A percentile compares a stretch with the other conserved stretches of the same genome.
These are phyloP conservation scores for Arabidopsis hybrid DNA, from an alignment of 441 rosid genomes.

Conservation along the genomic window DNA sequence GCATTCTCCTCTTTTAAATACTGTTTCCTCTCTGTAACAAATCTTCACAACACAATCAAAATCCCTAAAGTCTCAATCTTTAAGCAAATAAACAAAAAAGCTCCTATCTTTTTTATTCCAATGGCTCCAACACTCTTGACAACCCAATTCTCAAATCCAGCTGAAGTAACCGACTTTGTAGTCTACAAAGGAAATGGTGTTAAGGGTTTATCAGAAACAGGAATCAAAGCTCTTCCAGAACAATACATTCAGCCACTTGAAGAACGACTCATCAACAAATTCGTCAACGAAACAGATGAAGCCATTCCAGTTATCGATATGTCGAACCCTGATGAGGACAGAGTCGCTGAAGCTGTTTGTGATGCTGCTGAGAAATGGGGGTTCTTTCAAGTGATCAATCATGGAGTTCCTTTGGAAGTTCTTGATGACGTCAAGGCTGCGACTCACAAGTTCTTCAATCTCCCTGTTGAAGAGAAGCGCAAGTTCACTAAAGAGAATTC, in stretches of 20 bases:
- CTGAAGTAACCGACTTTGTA: conserved; percentile 45
- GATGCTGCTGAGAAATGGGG: conserved; percentile 66
- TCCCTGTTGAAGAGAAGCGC: conserved; percentile 52
- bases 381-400: conserved; percentile 51
- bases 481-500: conserved; percentile 47
- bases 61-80: not conserved
- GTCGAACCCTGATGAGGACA: conserved; percentile 40
- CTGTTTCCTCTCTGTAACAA: conserved; percentile 34
- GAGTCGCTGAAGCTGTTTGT: conserved; percentile 50
- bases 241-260: conserved; percentile 47
- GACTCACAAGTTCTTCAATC: conserved; percentile 51
- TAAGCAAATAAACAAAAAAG: conserved; percentile 6
- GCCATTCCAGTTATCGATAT: conserved; percentile 46
- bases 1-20: conserved; percentile 34
- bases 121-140: conserved; percentile 48
- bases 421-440: conserved; percentile 46
- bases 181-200: conserved; percentile 47
- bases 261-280: conserved; percentile 46
- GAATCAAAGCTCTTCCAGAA: conserved; percentile 46
- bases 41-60: conserved; percentile 20
- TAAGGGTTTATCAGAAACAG: conserved; percentile 48
- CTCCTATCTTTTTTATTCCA: not conserved
- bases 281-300: conserved; percentile 44
- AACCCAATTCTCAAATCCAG: conserved; percentile 32
- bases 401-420: conserved; percentile 45